phyloP scores from a whole-genome alignment of 2,329 filamentous ascomycete genomes.

The Monosporascus sp. region DNA sequence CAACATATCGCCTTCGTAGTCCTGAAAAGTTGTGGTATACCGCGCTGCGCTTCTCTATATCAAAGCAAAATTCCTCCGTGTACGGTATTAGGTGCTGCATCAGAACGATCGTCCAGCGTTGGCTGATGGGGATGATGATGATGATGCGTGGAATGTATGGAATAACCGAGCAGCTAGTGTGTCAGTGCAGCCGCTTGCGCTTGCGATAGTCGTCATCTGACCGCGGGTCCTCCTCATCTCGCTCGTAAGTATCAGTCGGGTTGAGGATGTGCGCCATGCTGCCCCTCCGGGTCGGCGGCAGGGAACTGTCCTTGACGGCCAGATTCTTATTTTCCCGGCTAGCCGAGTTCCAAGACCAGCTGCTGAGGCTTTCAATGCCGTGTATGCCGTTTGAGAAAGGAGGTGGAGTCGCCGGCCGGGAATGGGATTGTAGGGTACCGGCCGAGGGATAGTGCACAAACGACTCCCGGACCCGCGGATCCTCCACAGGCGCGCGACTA shows the following conservation, averaged over 20 bases:
- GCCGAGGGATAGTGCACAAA: slow-evolving; percentile 48
- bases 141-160: neutral
- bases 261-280: slow-evolving; percentile 62
- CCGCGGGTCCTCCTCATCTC: slow-evolving; percentile 48
- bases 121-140: neutral
- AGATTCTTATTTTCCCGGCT: slow-evolving; percentile 46
- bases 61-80: neutral
- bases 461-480: slow-evolving; percentile 51
- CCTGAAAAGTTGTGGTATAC: neutral
- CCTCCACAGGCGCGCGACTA: slow-evolving; percentile 42
- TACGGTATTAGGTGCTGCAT: neutral
- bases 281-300: slow-evolving; percentile 49
- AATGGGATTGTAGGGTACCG: slow-evolving; percentile 39
- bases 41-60: neutral
- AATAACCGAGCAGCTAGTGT: neutral
- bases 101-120: neutral
- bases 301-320: slow-evolving; percentile 48
- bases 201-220: slow-evolving; percentile 54
- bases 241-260: slow-evolving; percentile 50
- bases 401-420: slow-evolving; percentile 48
- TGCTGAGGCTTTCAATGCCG: slow-evolving; percentile 40
- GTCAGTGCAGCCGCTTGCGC: slow-evolving; percentile 48
- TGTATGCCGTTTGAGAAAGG: slow-evolving; percentile 45
- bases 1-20: neutral
- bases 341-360: slow-evolving; percentile 51